phyloP scores from a whole-genome alignment of 352 stramenopile species.

The Pelagophyceae sp. region DNA sequence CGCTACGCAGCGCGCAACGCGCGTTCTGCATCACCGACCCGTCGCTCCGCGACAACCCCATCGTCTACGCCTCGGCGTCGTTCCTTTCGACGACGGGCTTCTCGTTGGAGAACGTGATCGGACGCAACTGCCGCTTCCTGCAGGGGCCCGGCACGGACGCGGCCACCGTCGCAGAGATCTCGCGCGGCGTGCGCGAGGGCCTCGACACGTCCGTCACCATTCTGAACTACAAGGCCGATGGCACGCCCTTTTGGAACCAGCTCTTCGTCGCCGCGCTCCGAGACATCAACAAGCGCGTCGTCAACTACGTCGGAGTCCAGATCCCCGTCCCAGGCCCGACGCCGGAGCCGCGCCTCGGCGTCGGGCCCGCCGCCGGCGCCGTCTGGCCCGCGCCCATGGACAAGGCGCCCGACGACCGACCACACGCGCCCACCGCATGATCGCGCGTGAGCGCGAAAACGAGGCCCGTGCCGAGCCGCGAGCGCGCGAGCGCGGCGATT shows the following conservation, averaged over 20 bases:
- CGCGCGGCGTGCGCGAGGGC: constrained; percentile 41
- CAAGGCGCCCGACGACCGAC: too few relatives aligned
- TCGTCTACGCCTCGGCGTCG: constrained; percentile 54
- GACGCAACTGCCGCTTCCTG: constrained; percentile 58
- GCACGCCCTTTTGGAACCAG: constrained; percentile 70
- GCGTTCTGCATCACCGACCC: constrained; percentile 59
- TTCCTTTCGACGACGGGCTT: constrained; percentile 57
- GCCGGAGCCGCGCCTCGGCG: too few relatives aligned
- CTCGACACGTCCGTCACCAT: constrained; percentile 58
- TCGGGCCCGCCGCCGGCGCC: too few relatives aligned
- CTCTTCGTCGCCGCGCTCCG: constrained; percentile 62
- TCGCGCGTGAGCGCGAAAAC: too few relatives aligned
- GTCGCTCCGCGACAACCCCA: constrained; percentile 56
- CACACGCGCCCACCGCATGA: too few relatives aligned
- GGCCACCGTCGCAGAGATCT: constrained; percentile 47
- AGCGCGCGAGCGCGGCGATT: too few relatives aligned
- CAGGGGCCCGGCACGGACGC: constrained; percentile 50
- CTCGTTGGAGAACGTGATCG: constrained; percentile 47
- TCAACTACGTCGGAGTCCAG: constrained; percentile 72
- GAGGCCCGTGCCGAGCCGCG: too few relatives aligned
- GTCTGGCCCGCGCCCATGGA: too few relatives aligned
- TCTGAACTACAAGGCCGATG: constrained; percentile 64
- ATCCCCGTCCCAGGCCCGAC: constrained; percentile 47
- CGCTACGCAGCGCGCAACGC: constrained; percentile 51
- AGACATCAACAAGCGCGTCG: constrained; percentile 60